Conservation (phyloP, 129 eudicot genomes). For the Artemisia argyi region DNA sequence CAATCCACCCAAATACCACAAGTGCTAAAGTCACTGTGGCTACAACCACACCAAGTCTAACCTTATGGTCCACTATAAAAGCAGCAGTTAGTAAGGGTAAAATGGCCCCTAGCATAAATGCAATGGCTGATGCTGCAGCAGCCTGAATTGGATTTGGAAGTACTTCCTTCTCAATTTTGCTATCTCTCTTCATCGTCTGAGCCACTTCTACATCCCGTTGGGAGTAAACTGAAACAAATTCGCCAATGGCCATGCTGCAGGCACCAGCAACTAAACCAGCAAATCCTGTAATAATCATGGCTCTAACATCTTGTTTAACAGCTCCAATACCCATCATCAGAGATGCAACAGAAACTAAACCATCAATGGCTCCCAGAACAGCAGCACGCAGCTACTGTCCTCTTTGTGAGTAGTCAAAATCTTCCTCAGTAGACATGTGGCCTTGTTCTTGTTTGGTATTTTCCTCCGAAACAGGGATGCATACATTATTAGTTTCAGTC, state of each 20-base stretch:
- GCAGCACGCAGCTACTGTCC: slow-evolving; percentile 57
- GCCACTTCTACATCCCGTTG: slow-evolving; percentile 39
- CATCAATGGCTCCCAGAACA: slow-evolving; percentile 51
- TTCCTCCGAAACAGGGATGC: slow-evolving; percentile 15
- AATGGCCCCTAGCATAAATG: slow-evolving; percentile 38
- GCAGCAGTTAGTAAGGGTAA: slow-evolving; percentile 40
- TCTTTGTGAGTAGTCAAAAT: slow-evolving; percentile 38
- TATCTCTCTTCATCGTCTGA: slow-evolving; percentile 37
- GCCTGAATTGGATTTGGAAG: slow-evolving; percentile 42
- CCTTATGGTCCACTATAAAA: slow-evolving; percentile 24
- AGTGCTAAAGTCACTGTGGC: slow-evolving; percentile 35
- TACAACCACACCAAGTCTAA: slow-evolving; percentile 39
- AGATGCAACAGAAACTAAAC: slow-evolving; percentile 43
- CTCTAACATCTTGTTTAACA: slow-evolving; percentile 33
- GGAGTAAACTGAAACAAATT: slow-evolving; percentile 40
- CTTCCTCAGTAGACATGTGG: slow-evolving; percentile 12
- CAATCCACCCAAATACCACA: slow-evolving; percentile 34
- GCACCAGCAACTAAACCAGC: slow-evolving; percentile 45
- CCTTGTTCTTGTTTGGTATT: slow-evolving; percentile 6
- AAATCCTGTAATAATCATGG: slow-evolving; percentile 46
- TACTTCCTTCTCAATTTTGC: slow-evolving; percentile 11
- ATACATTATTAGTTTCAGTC: slow-evolving; percentile 32
- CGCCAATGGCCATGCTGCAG: slow-evolving; percentile 43
- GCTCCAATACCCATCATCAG: slow-evolving; percentile 50
- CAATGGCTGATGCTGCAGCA: slow-evolving; percentile 41